These are phyloP conservation scores for Cercophora sp. DNA, from an alignment of 495 filamentous ascomycete species.

Conservation along the genomic window DNA sequence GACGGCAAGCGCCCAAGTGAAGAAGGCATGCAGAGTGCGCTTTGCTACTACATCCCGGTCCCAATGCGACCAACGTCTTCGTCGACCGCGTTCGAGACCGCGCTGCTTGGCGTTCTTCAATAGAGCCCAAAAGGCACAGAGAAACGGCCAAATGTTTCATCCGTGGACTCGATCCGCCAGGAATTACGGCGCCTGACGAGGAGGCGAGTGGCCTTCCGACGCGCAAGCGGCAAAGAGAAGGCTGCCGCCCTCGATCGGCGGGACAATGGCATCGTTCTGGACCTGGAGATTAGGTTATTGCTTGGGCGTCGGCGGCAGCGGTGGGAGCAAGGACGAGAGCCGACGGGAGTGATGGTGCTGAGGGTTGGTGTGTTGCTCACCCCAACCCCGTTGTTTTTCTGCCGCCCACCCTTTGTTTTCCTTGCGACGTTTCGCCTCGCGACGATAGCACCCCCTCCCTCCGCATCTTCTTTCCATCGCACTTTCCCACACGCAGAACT, in stretches of 20 bases:
- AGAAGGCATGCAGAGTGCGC: not conserved
- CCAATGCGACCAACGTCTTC: not conserved
- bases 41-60: not conserved
- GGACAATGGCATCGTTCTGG: conserved; percentile 1
- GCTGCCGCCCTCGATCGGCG: not conserved
- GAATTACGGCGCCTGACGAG: conserved; percentile 1
- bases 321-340: not conserved
- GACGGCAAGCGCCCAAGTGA: too few species aligned
- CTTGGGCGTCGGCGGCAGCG: conserved; percentile 4
- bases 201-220: too few species aligned
- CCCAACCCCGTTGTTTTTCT: conserved; percentile 25
- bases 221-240: conserved; percentile 13
- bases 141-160: conserved; percentile 6
- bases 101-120: conserved; percentile 3
- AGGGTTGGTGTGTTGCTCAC: conserved; percentile 14
- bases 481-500: conserved; percentile 4
- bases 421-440: conserved; percentile 22
- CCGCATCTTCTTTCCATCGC: conserved; percentile 10
- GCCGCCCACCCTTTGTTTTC: conserved; percentile 26
- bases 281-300: not conserved
- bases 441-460: conserved; percentile 16
- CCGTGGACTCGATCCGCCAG: conserved; percentile 1
- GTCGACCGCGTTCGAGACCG: not conserved
- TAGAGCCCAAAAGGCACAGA: conserved; percentile 7
- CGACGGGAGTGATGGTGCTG: not conserved